phyloP scores from a whole-genome alignment of 2,329 filamentous ascomycete genomes.

The Pseudocercospora vitis region DNA sequence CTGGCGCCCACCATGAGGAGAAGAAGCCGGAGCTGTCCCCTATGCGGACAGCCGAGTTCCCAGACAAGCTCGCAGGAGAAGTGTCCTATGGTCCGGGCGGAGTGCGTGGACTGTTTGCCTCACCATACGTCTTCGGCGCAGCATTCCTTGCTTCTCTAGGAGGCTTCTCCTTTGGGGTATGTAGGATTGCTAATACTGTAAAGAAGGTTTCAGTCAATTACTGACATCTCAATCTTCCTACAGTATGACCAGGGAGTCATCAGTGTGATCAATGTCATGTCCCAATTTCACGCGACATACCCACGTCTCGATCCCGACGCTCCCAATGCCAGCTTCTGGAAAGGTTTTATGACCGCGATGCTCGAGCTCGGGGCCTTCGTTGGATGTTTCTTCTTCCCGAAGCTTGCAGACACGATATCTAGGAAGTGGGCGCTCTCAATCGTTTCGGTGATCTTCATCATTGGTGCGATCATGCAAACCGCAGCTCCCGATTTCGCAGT shows the following conservation, averaged over 20 bases:
- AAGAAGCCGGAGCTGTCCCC: too few relatives aligned
- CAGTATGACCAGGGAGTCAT: conserved; percentile 26
- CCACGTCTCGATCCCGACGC: conserved; percentile 30
- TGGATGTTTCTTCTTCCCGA: conserved; percentile 21
- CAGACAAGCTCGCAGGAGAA: neutral
- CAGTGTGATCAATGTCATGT: conserved; percentile 47
- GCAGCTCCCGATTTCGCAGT: conserved; percentile 25
- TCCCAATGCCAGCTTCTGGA: conserved; percentile 34
- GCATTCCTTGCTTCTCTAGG: conserved; percentile 39
- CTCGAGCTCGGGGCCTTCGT: conserved; percentile 42
- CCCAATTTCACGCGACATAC: conserved; percentile 41
- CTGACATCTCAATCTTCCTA: conserved; percentile 30
- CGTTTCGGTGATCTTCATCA: conserved; percentile 36
- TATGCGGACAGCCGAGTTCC: too few relatives aligned
- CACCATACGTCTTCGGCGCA: conserved; percentile 4
- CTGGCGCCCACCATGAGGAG: too few relatives aligned
- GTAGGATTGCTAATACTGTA: too few relatives aligned
- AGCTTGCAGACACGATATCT: conserved; percentile 41
- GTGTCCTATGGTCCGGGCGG: neutral
- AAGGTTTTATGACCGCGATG: conserved; percentile 46
- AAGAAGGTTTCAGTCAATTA: too few relatives aligned
- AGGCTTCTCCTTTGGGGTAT: conserved; percentile 44
- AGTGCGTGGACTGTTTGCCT: neutral
- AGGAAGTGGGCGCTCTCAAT: conserved; percentile 42
- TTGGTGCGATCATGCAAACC: conserved; percentile 45